Base-by-base conservation (phyloP, 371 early-diverging fungal species). In the Apophysomyces trapeziformis region DNA sequence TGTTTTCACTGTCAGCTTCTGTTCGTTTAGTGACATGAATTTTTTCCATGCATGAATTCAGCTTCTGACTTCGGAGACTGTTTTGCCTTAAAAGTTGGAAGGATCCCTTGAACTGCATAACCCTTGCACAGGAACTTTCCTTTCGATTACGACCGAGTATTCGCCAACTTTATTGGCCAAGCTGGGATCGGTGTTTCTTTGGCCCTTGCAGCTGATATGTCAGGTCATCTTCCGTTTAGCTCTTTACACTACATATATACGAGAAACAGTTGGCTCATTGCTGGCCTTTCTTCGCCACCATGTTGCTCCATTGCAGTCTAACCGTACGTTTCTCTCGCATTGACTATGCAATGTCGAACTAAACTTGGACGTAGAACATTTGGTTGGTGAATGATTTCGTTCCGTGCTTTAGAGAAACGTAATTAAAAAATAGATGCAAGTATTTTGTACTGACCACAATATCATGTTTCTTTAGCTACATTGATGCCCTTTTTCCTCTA, bases 361-460 rank as follows among this genome's bases (percentile, higher is more conserved):
- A 44, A 64, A 43, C 7, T 0, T 21, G 4, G 16, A 9, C n/a
- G n/a, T 61, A 71, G 73, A 43, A 60, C 45, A 43, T 66, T 14
- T 73, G 73, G 73, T 62, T 58, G 16, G 68, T 38, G 36, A 66
- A 66, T 32, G 70, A 73, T 45, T 73, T 73, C 39, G 47, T 65
- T 44, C 73, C 73, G 36, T 69, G 69, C 38, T 73, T 73, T 62
- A 65, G 73, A 58, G 65, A 67, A 57, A 61, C 65, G 73, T 73
- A 67, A 56, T 62, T 60, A 16, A 12, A 12, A 26, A 35, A 12
- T 14, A 39, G 6, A 26, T 35, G 26, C 26, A 57, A 38, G 5
- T 26, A 14, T 38, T n/a, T 60, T 8, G 18, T 21, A 57, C 50
- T 16, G 7, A 36, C 38, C 36, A 26, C 32, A 26, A 26, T 26